Evolutionary conservation across 306 rosid genomes (phyloP).

Genomic region (Acacia melanoxylon): DNA sequence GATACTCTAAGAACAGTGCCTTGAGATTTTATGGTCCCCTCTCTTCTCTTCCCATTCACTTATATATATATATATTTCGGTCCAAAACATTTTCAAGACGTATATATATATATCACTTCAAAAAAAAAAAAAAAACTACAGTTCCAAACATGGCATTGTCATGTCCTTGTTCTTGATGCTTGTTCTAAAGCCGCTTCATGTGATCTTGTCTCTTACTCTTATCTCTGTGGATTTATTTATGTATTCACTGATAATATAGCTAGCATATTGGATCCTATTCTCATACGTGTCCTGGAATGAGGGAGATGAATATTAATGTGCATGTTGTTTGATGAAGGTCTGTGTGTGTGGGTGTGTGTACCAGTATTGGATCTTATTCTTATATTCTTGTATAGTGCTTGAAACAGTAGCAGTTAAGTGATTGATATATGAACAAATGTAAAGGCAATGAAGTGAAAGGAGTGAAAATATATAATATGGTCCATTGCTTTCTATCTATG

Average conservation of each 20-base stretch:
- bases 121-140: neutral
- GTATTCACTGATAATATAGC: neutral
- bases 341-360: neutral
- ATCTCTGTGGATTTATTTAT: neutral
- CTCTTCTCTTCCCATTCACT: neutral
- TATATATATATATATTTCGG: neutral
- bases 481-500: neutral
- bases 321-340: neutral
- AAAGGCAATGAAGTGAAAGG: neutral
- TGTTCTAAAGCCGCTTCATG: conserved; percentile 34
- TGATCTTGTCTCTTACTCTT: conserved; percentile 34
- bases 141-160: conserved; percentile 28
- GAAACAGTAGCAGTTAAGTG: neutral
- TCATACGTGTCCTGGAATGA: neutral
- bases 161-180: conserved; percentile 23
- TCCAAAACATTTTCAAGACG: conserved; percentile 14
- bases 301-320: neutral
- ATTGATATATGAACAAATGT: neutral
- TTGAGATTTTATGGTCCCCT: conserved; percentile 22
- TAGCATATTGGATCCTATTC: neutral
- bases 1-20: conserved; percentile 23
- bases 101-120: neutral
- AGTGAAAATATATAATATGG: neutral
- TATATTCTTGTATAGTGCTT: neutral
- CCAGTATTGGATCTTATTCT: neutral